phyloP scores from a whole-genome alignment of 2,329 filamentous ascomycete genomes.

The Calonectria montana region DNA sequence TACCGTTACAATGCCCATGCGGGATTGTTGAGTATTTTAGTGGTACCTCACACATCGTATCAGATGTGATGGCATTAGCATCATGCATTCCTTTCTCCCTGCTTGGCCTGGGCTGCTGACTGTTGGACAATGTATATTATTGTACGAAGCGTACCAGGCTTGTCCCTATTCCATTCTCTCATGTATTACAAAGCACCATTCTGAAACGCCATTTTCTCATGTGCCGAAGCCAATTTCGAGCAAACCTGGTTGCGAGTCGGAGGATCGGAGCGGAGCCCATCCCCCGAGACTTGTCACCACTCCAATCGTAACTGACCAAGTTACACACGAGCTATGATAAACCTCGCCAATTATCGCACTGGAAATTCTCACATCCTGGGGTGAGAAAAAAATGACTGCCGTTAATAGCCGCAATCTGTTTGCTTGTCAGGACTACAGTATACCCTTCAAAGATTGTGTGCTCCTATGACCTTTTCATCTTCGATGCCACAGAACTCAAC shows the following conservation, averaged over 20 bases:
- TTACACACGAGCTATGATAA: neutral
- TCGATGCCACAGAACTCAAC: too few species aligned
- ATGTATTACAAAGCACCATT: neutral
- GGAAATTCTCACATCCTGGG: neutral
- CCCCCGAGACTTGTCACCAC: slow-evolving; percentile 11
- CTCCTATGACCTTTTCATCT: too few species aligned
- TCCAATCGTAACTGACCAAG: neutral
- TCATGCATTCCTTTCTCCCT: neutral
- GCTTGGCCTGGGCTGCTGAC: neutral
- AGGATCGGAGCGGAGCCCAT: neutral
- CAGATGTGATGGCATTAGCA: neutral
- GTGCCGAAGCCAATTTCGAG: slow-evolving; percentile 3
- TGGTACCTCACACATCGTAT: neutral
- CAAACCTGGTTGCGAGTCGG: neutral
- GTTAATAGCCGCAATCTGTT: neutral
- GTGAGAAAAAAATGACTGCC: neutral
- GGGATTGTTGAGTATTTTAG: neutral
- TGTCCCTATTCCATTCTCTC: neutral
- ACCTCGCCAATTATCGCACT: neutral
- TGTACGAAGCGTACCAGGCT: neutral
- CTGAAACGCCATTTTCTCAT: neutral
- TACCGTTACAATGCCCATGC: neutral
- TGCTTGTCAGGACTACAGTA: neutral
- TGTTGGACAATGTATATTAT: neutral
- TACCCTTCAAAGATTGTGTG: too few species aligned